These are phyloP conservation scores for Apiospora aurea DNA, from an alignment of 2,329 filamentous ascomycete genomes.

Conservation along the genomic window DNA sequence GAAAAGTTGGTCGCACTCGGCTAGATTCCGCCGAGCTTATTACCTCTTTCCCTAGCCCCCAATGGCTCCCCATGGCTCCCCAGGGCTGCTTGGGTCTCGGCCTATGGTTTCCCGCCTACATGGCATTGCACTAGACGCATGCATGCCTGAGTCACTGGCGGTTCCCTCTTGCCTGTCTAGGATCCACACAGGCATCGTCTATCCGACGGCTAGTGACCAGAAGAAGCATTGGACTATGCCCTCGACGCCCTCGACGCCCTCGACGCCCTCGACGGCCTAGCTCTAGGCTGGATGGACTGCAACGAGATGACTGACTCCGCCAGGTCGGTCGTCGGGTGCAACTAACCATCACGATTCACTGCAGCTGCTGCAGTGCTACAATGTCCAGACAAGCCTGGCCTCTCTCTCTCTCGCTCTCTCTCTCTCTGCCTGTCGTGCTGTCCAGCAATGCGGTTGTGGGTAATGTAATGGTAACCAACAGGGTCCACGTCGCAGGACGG, in stretches of 20 bases:
- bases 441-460: background rate
- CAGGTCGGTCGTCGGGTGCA: background rate
- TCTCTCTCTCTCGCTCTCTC: background rate
- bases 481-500: too few species aligned
- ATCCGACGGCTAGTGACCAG: background rate
- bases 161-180: background rate
- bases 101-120: background rate
- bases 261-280: background rate
- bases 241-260: too few species aligned
- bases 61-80: too few species aligned
- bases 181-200: background rate
- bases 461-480: background rate
- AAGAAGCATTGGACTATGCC: background rate
- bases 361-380: background rate
- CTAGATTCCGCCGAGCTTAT: conserved; percentile 13
- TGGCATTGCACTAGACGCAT: background rate
- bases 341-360: background rate
- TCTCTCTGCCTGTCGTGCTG: background rate
- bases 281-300: background rate
- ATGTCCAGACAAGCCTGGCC: background rate
- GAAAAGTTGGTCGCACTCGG: conserved; percentile 1
- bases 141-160: conserved; percentile 3
- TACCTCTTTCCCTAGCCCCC: background rate
- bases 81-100: background rate
- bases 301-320: background rate